A percentile compares a stretch with the other conserved stretches of the same genome.
These are phyloP conservation scores for Cryptococcus sp. DNA, from an alignment of 1,284 basidiomycete genomes.

Conservation along the genomic window DNA sequence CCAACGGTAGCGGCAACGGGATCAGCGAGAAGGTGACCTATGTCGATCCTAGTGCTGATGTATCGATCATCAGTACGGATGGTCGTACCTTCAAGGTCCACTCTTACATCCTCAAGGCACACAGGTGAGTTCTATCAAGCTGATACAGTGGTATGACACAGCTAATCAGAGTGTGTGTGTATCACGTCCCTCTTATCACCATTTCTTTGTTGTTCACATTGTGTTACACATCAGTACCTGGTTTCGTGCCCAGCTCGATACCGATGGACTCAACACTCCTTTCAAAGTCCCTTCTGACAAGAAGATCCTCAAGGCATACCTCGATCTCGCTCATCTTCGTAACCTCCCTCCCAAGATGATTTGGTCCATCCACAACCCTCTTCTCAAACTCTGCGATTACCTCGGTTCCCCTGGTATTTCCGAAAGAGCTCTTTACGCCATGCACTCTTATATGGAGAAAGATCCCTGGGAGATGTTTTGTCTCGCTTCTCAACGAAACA, in stretches of 20 bases:
- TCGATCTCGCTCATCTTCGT: slow-evolving; percentile 13
- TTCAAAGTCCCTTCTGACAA: neutral
- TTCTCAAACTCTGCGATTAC: slow-evolving; percentile 15
- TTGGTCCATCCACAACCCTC: slow-evolving; percentile 6
- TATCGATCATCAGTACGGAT: slow-evolving; percentile 13
- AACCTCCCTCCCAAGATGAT: slow-evolving; percentile 9
- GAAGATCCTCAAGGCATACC: slow-evolving; percentile 11
- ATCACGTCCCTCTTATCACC: neutral
- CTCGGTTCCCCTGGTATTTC: slow-evolving; percentile 3
- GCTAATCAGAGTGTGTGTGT: too few species aligned
- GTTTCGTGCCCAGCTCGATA: slow-evolving; percentile 7
- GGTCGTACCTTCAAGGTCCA: slow-evolving; percentile 20
- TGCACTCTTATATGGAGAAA: slow-evolving; percentile 3
- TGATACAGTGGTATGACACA: neutral
- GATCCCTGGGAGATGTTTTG: slow-evolving; percentile 9
- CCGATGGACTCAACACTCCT: neutral
- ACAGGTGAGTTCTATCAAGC: slow-evolving; percentile 14
- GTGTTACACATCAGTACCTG: neutral
- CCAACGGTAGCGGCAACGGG: neutral
- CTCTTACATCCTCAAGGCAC: slow-evolving; percentile 17
- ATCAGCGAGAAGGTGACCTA: neutral
- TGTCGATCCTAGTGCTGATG: slow-evolving; percentile 19
- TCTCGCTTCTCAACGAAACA: slow-evolving; percentile 8
- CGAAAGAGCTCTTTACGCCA: slow-evolving; percentile 9
- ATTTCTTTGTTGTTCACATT: neutral